These are phyloP conservation scores for Tolypocladium cylindrosporum DNA, from an alignment of 2,329 filamentous ascomycete species.

Conservation along the genomic window DNA sequence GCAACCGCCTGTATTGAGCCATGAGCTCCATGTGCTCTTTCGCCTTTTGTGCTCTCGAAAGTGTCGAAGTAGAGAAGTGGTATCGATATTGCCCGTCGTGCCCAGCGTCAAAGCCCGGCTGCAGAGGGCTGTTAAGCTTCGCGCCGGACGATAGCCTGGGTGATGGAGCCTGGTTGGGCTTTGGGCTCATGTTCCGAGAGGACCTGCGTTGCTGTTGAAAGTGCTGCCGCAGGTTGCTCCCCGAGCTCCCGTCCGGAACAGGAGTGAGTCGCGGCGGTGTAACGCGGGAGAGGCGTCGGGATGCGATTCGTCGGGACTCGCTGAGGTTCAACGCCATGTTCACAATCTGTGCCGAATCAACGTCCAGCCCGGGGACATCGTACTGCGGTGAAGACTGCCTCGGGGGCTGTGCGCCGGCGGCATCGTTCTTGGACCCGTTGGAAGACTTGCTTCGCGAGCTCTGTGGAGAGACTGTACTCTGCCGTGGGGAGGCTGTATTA, in stretches of 20 bases:
- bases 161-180: constrained; percentile 31
- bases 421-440: not conserved
- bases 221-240: constrained; percentile 55
- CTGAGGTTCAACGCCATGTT: constrained; percentile 85
- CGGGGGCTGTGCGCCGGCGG: not conserved
- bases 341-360: constrained; percentile 82
- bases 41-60: constrained; percentile 74
- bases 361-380: constrained; percentile 35
- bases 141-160: constrained; percentile 30
- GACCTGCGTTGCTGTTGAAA: constrained; percentile 60
- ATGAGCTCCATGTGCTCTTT: constrained; percentile 79
- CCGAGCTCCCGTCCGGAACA: constrained; percentile 39
- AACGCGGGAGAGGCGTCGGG: constrained; percentile 42
- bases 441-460: not conserved
- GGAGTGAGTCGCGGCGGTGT: constrained; percentile 41
- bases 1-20: constrained; percentile 69
- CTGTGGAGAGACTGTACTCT: not conserved
- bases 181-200: constrained; percentile 53
- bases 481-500: not conserved
- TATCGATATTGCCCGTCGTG: constrained; percentile 43
- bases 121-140: constrained; percentile 33
- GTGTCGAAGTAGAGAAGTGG: constrained; percentile 68
- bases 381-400: not conserved
- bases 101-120: constrained; percentile 33
- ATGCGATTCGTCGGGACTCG: constrained; percentile 62